A percentile compares a stretch with the other conserved stretches of the same genome.
Conservation (phyloP, 2,329 filamentous ascomycete species). For the Cryphonectria japonica region DNA sequence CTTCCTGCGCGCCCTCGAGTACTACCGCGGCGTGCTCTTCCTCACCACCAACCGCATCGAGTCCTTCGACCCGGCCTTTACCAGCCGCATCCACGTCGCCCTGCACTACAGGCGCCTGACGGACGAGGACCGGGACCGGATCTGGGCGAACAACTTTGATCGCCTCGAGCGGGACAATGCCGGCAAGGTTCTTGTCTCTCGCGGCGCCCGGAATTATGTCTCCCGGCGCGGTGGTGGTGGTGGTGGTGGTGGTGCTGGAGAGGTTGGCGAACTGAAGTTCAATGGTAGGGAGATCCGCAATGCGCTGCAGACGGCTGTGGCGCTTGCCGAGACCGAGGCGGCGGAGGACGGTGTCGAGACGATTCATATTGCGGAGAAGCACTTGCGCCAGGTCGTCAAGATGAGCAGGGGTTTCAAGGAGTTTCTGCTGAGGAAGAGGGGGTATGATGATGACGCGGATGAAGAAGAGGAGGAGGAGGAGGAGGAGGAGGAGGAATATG, state of each 20-base stretch:
- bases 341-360: constrained; percentile 40
- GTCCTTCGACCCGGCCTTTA: constrained; percentile 53
- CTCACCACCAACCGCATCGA: constrained; percentile 55
- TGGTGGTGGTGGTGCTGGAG: constrained; percentile 34
- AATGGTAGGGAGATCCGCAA: constrained; percentile 46
- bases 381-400: constrained; percentile 42
- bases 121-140: constrained; percentile 47
- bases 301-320: constrained; percentile 48
- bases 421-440: constrained; percentile 34
- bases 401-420: constrained; percentile 46
- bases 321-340: constrained; percentile 48
- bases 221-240: constrained; percentile 25
- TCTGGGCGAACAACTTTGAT: constrained; percentile 52
- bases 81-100: constrained; percentile 53
- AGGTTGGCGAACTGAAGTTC: constrained; percentile 45
- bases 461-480: constrained; percentile 25
- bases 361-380: constrained; percentile 40
- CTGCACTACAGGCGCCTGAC: constrained; percentile 49
- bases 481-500: constrained; percentile 7
- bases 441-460: constrained; percentile 26
- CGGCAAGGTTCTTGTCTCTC: constrained; percentile 43
- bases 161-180: constrained; percentile 47
- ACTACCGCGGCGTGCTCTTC: constrained; percentile 55
- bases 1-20: constrained; percentile 56
- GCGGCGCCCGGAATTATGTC: constrained; percentile 46